Evolutionary conservation across 306 rosid genomes (phyloP).

Genomic region (apple (Malus domestica)): ASM211411v1 NC_041804.1:2131501-2132000

Average conservation of each 20-base stretch:
- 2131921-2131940: too few relatives aligned
- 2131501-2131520: neutral
- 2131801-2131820: neutral
- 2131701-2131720: neutral
- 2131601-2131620: constrained; percentile 28
- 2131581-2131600: constrained; percentile 9
- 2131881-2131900: too few relatives aligned
- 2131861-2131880: too few relatives aligned
- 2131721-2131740: neutral
- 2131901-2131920: too few relatives aligned
- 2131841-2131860: too few relatives aligned
- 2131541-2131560: neutral
- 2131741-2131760: neutral
- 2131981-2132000: too few relatives aligned
- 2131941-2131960: too few relatives aligned
- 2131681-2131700: neutral
- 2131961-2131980: too few relatives aligned
- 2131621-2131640: constrained; percentile 16
- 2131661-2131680: neutral
- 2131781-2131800: neutral
- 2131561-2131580: constrained; percentile 1
- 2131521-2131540: constrained; percentile 3
- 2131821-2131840: too few relatives aligned
- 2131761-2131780: neutral
- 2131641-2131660: neutral